A percentile compares a stretch with the other conserved stretches of the same genome.
Conservation (phyloP, 192 early-diverging fungal genomes). For the Coemansia pectinata region DNA sequence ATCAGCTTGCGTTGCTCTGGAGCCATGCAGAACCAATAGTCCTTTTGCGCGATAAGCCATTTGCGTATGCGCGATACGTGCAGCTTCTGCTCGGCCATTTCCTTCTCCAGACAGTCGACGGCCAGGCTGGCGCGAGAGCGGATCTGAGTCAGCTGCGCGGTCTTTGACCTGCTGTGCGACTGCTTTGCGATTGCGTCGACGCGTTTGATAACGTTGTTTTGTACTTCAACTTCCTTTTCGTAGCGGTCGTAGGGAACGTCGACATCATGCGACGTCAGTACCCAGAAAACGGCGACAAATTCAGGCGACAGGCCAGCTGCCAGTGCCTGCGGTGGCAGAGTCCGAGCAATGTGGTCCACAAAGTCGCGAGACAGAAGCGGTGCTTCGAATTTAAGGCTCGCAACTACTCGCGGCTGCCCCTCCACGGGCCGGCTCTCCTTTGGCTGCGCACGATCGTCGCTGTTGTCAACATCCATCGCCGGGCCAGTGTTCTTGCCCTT, state of each 20-base stretch:
- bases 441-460: not conserved
- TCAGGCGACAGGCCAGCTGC: slow-evolving; percentile 38
- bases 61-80: slow-evolving; percentile 45
- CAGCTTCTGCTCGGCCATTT: slow-evolving; percentile 33
- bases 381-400: slow-evolving; percentile 31
- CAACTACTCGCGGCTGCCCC: slow-evolving; percentile 20
- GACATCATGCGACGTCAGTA: slow-evolving; percentile 38
- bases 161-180: slow-evolving; percentile 25
- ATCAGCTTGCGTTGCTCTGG: slow-evolving; percentile 34
- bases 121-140: slow-evolving; percentile 26
- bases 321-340: slow-evolving; percentile 18
- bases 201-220: slow-evolving; percentile 30
- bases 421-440: not conserved
- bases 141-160: slow-evolving; percentile 21
- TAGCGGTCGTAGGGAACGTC: slow-evolving; percentile 41
- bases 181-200: slow-evolving; percentile 27
- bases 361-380: slow-evolving; percentile 45
- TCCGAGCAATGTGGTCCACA: slow-evolving; percentile 32
- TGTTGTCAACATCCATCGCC: slow-evolving; percentile 16
- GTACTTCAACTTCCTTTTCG: slow-evolving; percentile 35
- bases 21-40: slow-evolving; percentile 56
- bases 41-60: slow-evolving; percentile 54
- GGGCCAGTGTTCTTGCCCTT: not conserved
- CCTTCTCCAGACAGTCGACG: slow-evolving; percentile 35
- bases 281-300: slow-evolving; percentile 50